A percentile compares a stretch with the other conserved stretches of the same genome.
Evolutionary conservation across 1,284 basidiomycete genomes (phyloP).

Genomic region (Pseudozyma sp.): DNA sequence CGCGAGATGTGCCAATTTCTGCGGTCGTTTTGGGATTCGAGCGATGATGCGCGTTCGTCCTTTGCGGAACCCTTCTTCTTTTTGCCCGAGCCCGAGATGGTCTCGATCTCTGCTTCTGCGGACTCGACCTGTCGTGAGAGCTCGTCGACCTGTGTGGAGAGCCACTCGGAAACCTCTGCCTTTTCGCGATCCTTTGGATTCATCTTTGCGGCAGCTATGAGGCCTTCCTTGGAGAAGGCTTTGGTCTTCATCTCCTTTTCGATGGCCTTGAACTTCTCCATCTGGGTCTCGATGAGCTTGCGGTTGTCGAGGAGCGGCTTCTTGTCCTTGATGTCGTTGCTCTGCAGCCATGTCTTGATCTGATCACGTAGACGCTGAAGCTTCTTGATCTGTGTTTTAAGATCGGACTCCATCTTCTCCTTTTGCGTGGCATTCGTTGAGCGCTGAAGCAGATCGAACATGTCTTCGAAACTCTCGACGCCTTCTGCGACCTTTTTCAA

Average conservation of each 20-base stretch:
- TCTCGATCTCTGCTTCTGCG: constrained; percentile 94
- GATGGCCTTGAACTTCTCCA: constrained; percentile 99
- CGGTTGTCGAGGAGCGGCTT: constrained; percentile 89
- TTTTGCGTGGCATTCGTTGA: constrained; percentile 67
- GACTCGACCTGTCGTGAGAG: constrained; percentile 91
- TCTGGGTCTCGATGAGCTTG: constrained; percentile 98
- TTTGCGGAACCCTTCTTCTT: constrained; percentile 76
- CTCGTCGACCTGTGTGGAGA: constrained; percentile 78
- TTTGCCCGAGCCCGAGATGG: constrained; percentile 81
- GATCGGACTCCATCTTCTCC: constrained; percentile 68
- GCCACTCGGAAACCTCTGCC: constrained; percentile 79
- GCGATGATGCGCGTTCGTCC: constrained; percentile 80
- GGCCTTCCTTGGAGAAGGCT: constrained; percentile 98
- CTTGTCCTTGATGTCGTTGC: constrained; percentile 99
- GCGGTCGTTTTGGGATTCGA: constrained; percentile 91
- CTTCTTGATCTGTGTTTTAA: constrained; percentile 79
- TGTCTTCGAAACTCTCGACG: constrained; percentile 67
- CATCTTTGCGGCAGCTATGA: constrained; percentile 91
- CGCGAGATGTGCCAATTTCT: constrained; percentile 94
- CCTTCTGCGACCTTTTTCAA: constrained; percentile 68
- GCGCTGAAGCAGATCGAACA: constrained; percentile 67
- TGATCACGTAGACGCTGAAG: constrained; percentile 96
- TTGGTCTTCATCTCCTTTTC: constrained; percentile 99
- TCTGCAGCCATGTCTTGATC: constrained; percentile 98
- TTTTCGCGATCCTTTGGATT: constrained; percentile 98